Evolutionary conservation across 768 basidiomycete species (phyloP).

Genomic region (Leccinum incarnatum): DNA sequence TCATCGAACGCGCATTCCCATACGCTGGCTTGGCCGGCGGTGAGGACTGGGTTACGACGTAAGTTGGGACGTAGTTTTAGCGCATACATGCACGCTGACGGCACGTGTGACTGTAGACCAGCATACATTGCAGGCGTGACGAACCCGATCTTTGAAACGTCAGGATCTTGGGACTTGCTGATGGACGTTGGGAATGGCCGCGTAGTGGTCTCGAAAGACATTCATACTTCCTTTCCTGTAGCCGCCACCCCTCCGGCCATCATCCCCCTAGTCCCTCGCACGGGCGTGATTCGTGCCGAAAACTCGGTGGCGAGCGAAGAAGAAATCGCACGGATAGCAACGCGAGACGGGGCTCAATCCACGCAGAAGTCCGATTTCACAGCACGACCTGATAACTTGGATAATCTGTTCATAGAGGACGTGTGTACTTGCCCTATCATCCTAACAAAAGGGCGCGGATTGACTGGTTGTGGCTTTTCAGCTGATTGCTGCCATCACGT

Average conservation of each 20-base stretch:
- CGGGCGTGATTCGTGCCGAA: constrained; percentile 66
- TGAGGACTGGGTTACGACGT: constrained; percentile 90
- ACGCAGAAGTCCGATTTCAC: constrained; percentile 50
- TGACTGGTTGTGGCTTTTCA: constrained; percentile 1
- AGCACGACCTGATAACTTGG: constrained; percentile 59
- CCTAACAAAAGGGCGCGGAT: background rate
- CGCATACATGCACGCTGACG: constrained; percentile 2
- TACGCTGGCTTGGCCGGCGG: constrained; percentile 88
- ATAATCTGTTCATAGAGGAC: constrained; percentile 92
- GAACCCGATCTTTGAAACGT: constrained; percentile 92
- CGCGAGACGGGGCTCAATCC: constrained; percentile 52
- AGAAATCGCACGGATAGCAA: constrained; percentile 56
- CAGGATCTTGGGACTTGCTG: constrained; percentile 87
- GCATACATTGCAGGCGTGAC: constrained; percentile 97
- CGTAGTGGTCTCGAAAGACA: constrained; percentile 86
- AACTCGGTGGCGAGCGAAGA: constrained; percentile 63
- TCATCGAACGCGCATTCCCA: constrained; percentile 90
- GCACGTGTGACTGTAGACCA: constrained; percentile 46
- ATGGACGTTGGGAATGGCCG: constrained; percentile 87
- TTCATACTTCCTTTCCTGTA: constrained; percentile 56
- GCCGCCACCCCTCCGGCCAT: constrained; percentile 39
- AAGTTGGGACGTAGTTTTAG: constrained; percentile 32
- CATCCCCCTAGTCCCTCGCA: constrained; percentile 48
- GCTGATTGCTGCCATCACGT: constrained; percentile 85
- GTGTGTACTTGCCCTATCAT: constrained; percentile 43